Evolutionary conservation across 371 early-diverging fungal genomes (phyloP), one percentile per base, ranked within the genome.

Genomic region (Basidiobolus meristosporus): DNA sequence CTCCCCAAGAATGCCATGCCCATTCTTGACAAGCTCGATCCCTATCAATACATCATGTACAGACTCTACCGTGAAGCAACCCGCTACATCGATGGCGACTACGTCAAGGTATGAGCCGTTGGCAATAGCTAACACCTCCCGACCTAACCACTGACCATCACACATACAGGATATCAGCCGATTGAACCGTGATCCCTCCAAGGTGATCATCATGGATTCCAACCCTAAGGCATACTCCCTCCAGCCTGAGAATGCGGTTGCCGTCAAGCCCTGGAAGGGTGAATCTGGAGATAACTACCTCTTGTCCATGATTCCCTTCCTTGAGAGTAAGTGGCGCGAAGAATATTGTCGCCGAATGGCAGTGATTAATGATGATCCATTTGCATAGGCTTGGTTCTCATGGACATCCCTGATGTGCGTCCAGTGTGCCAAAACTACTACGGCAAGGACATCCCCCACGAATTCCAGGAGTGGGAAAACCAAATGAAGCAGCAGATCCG

Each of bases 201-300:
- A 82, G 59, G 82, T 90, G 15, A 84, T 97, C 39, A 73, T 91
- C 41, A 71, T 97, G 59, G 97, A 93, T 50, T 73, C 76, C 23
- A 76, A 85, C 54, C 77, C 82, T 9, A 77, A 77, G 14, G 65
- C 77, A 7, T 81, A 71, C 62, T 54, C 72, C 26, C 59, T 77
- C 46, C 93, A 96, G 52, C 92, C 91, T 2, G 90, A 92, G 45
- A 96, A 96, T 51, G 80, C 80, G 18, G 59, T 96, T 29, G 46
- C 67, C 18, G 57, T 88, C 44, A 75, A 79, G 48, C 76, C 80
- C 23, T 98, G 90, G 87, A 63, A 60, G 44, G 93, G 93, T 18
- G 74, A 86, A 38, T 57, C 82, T 2, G 66, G 62, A 16, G 97
- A 95, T 50, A 62, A 57, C 17, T 85, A 81, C 48, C 56, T 98